phyloP scores from a whole-genome alignment of 768 basidiomycete genomes.

The Leucosporidium yakuticum region DNA sequence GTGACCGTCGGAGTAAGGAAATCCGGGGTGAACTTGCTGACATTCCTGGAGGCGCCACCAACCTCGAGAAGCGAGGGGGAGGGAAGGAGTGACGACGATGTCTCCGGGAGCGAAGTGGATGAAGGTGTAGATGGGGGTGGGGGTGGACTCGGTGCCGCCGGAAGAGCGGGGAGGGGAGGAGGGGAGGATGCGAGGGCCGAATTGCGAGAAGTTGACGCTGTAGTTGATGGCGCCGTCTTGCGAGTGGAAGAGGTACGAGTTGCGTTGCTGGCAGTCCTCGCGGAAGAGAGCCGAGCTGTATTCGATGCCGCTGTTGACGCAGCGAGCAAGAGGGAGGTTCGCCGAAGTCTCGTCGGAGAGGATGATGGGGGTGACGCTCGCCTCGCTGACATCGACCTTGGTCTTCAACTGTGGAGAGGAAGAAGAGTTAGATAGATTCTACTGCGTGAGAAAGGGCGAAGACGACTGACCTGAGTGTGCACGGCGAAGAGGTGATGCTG shows the following conservation, averaged over 20 bases:
- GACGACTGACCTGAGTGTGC: neutral
- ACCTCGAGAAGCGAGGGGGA: neutral
- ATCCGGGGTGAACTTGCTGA: neutral
- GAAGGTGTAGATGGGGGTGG: neutral
- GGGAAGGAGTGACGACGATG: slow-evolving; percentile 5
- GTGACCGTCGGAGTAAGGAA: neutral
- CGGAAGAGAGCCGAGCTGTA: slow-evolving; percentile 1
- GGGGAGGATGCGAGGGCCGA: slow-evolving; percentile 1
- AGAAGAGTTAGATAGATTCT: no score
- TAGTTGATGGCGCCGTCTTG: neutral
- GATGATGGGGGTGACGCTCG: neutral
- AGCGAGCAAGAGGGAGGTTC: neutral
- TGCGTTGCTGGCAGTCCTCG: neutral
- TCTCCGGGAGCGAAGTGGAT: slow-evolving; percentile 18
- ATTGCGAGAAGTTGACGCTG: neutral
- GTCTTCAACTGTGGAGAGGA: neutral
- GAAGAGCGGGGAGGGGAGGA: neutral
- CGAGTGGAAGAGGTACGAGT: slow-evolving; percentile 6
- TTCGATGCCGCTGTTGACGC: neutral
- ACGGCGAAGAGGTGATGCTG: slow-evolving; percentile 2
- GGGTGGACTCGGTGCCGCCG: no score
- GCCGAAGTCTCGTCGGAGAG: neutral
- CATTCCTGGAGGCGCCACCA: slow-evolving; percentile 20
- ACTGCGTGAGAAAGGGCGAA: neutral
- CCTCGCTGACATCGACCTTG: neutral